Evolutionary conservation across 75 land plant genomes (phyloP).

Genomic region (Adiantum capillusveneris): DNA sequence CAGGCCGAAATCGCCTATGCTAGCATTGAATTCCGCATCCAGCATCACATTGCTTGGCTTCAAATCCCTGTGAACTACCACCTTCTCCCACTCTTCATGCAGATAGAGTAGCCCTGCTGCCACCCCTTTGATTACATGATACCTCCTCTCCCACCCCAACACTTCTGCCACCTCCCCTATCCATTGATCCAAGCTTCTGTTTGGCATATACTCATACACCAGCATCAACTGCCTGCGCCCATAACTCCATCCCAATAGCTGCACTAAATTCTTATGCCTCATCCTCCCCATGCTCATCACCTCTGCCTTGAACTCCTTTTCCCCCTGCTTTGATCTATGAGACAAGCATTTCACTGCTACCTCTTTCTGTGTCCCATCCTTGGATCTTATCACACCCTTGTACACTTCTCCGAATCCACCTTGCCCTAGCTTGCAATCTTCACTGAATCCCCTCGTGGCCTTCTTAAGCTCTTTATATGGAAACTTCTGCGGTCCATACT

Average conservation of each 20-base stretch:
- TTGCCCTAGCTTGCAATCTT: conserved; percentile 23
- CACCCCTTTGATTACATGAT: conserved; percentile 34
- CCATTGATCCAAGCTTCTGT: conserved; percentile 43
- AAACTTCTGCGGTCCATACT: conserved; percentile 24
- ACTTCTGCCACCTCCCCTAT: conserved; percentile 9
- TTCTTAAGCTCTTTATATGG: conserved; percentile 13
- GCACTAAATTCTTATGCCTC: conserved; percentile 55
- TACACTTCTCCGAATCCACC: conserved; percentile 44
- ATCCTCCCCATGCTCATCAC: conserved; percentile 55
- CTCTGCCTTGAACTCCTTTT: conserved; percentile 52
- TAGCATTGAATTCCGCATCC: conserved; percentile 38
- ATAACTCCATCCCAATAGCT: conserved; percentile 45
- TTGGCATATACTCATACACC: conserved; percentile 50
- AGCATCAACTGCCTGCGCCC: conserved; percentile 28
- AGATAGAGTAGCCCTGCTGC: conserved; percentile 45
- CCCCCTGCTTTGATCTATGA: conserved; percentile 29
- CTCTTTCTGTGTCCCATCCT: neutral
- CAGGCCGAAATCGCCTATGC: conserved; percentile 53
- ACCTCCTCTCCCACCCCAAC: conserved; percentile 30
- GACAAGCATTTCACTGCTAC: conserved; percentile 63
- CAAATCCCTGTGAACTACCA: conserved; percentile 56
- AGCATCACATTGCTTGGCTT: conserved; percentile 56
- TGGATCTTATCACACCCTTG: conserved; percentile 15
- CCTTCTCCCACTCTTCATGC: conserved; percentile 34
- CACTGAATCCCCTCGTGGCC: conserved; percentile 29